Evolutionary conservation across 768 basidiomycete species (phyloP).

Genomic region (Dacryopinax spathularia): DNA sequence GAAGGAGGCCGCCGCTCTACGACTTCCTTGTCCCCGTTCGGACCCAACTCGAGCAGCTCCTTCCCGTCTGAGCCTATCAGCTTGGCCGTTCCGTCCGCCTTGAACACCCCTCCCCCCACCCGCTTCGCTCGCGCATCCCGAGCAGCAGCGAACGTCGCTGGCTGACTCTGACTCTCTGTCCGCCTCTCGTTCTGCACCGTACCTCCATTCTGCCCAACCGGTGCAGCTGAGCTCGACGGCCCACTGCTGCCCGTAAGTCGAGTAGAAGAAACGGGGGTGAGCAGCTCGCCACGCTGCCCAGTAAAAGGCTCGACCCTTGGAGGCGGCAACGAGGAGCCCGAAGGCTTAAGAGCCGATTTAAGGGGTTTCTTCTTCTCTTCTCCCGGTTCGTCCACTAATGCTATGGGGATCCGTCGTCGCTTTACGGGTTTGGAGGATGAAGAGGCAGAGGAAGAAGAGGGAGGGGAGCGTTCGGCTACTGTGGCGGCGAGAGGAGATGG

Average conservation of each 20-base stretch:
- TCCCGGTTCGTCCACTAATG: slow-evolving; percentile 34
- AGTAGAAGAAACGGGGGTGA: background rate
- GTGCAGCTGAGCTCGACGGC: background rate
- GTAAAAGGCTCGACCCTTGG: slow-evolving; percentile 18
- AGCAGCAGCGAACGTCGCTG: slow-evolving; percentile 40
- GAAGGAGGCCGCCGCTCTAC: background rate
- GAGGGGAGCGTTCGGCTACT: slow-evolving; percentile 7
- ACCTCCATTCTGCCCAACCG: background rate
- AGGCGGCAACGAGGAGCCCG: slow-evolving; percentile 5
- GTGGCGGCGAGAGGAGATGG: background rate
- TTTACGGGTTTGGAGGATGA: slow-evolving; percentile 19
- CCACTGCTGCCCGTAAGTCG: background rate
- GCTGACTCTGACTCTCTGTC: too few species aligned
- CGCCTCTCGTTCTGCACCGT: too few species aligned
- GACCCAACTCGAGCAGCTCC: background rate
- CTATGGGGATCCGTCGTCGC: slow-evolving; percentile 50
- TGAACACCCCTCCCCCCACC: slow-evolving; percentile 62
- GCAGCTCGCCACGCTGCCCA: slow-evolving; percentile 30
- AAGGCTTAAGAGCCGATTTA: background rate
- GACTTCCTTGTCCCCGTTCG: background rate
- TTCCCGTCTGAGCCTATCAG: background rate
- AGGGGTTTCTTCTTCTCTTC: background rate
- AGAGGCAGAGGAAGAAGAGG: slow-evolving; percentile 11
- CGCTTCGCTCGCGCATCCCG: slow-evolving; percentile 43
- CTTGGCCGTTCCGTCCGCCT: slow-evolving; percentile 33